phyloP scores from a whole-genome alignment of 2,329 filamentous ascomycete genomes.

The Colletotrichum euphorbiae region DNA sequence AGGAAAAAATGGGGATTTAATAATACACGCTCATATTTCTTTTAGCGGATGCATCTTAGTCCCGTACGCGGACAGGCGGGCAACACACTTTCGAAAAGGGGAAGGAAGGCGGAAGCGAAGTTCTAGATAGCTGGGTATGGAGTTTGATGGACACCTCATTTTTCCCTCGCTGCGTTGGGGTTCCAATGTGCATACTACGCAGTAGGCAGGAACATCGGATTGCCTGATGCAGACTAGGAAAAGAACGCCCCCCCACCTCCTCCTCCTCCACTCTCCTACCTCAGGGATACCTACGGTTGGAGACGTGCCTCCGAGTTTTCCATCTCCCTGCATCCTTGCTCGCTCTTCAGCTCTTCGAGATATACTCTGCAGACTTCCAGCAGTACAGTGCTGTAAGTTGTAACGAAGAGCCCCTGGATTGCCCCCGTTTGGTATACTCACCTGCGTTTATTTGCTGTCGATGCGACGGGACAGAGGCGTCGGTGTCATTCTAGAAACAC shows the following conservation, averaged over 20 bases:
- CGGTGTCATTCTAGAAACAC: slow-evolving; percentile 16
- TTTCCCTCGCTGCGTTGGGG: not conserved
- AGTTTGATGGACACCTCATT: slow-evolving; percentile 17
- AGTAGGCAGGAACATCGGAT: slow-evolving; percentile 10
- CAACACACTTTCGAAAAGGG: slow-evolving; percentile 6
- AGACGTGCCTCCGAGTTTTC: slow-evolving; percentile 11
- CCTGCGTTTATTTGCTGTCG: slow-evolving; percentile 24
- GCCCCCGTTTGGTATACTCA: slow-evolving; percentile 34
- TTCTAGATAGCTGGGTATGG: slow-evolving; percentile 4
- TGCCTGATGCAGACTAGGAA: slow-evolving; percentile 37
- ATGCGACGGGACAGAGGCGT: slow-evolving; percentile 1
- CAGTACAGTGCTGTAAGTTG: not conserved
- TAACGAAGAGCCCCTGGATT: not conserved
- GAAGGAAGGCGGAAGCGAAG: slow-evolving; percentile 20
- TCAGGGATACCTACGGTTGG: slow-evolving; percentile 16
- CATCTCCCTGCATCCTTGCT: slow-evolving; percentile 13
- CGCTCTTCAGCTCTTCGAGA: not conserved
- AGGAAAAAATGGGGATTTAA: not conserved
- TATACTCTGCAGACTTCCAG: too few species aligned
- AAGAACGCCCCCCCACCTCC: not conserved
- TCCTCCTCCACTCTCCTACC: not conserved
- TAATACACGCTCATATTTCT: slow-evolving; percentile 28
- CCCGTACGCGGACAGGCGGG: slow-evolving; percentile 4
- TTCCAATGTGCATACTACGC: too few species aligned
- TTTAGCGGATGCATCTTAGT: slow-evolving; percentile 29